Base-by-base conservation (phyloP, 2,329 filamentous ascomycete species). In the Cladophialophora yegresii region DNA sequence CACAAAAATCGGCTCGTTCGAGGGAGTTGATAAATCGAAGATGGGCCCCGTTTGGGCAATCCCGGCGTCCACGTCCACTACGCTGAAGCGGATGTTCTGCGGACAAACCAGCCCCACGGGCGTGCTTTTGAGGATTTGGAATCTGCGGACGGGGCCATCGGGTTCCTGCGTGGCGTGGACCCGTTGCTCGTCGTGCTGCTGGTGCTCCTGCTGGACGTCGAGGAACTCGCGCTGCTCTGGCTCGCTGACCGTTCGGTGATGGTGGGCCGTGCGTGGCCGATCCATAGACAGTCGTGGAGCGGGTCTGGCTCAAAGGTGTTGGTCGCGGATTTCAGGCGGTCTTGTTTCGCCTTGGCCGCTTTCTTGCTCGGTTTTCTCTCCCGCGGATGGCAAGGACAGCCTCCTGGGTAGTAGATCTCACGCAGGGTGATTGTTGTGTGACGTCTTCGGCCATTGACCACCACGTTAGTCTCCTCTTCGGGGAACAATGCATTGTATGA, bases 341-440 rank as follows among this genome's bases (percentile, higher is more conserved):
- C 63, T 32, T 63, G 58, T 55, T 65, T 66, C 26, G 60, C 36
- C 40, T 68, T 68, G 51, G 59, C 63, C 23, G 51, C 8, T 55
- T 66, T 66, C 47, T 68, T 68, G 30, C 47, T 32, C 4, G 56
- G 33, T 20, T 61, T 61, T 33, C 57, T 54, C 53, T 64, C 58
- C 53, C 49, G 59, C 13, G 68, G 66, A 57, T 71, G 69, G 53
- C 69, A 71, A 9, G 69, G 69, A 54, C 69, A 71, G 40, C 68
- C 69, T 13, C 57, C 49, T 10, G 66, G 68, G 61, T 68, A 71
- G 51, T 63, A 62, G 56, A 71, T 67, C 56, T 71, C 69, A 30
- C 68, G 66, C 6, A 69, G 62, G 12, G 69, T 71, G 36, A 71
- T 71, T 28, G 69, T 71, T n/a, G 69, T 71, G 57, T 64, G 69